A percentile compares a stretch with the other conserved stretches of the same genome.
These are phyloP conservation scores for Coemansia sp. DNA, from an alignment of 192 early-diverging fungal genomes.

Conservation along the genomic window DNA sequence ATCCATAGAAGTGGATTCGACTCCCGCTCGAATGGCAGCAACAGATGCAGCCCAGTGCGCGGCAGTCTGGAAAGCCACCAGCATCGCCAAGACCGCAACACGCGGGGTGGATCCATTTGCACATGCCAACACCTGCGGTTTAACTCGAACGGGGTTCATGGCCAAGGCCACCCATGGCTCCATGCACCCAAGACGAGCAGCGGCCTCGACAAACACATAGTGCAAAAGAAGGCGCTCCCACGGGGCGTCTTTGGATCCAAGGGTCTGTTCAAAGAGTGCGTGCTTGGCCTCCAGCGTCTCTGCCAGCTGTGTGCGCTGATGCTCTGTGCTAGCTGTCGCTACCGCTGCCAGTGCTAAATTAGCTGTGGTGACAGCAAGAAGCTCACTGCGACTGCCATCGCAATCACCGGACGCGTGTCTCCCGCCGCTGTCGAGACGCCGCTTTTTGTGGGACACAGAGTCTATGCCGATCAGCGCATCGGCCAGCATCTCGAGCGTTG, in stretches of 20 bases:
- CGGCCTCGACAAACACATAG: conserved; percentile 30
- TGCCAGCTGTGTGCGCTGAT: conserved; percentile 22
- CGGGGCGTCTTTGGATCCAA: not conserved
- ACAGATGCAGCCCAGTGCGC: conserved; percentile 23
- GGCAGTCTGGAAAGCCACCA: conserved; percentile 40
- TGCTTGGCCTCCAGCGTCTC: conserved; percentile 7
- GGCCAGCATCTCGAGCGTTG: conserved; percentile 9
- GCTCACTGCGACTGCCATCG: not conserved
- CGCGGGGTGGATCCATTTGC: conserved; percentile 1
- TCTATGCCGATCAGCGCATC: conserved; percentile 3
- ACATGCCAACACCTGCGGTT: conserved; percentile 2
- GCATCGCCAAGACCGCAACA: conserved; percentile 12
- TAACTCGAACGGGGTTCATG: conserved; percentile 24
- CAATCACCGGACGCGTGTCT: not conserved
- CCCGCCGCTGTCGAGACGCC: conserved; percentile 11
- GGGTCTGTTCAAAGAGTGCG: conserved; percentile 1
- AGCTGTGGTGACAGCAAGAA: conserved; percentile 18
- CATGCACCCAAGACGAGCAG: conserved; percentile 22
- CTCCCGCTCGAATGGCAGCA: not conserved
- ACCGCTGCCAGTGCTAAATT: conserved; percentile 29
- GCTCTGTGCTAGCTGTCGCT: conserved; percentile 25
- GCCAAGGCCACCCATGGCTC: conserved; percentile 28
- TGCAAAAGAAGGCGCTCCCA: conserved; percentile 42
- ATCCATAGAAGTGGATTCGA: not conserved
- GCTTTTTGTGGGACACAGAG: conserved; percentile 13